Evolutionary conservation across 257 asterid genomes (phyloP).

Genomic region (Solanum pimpinellifolium): DNA sequence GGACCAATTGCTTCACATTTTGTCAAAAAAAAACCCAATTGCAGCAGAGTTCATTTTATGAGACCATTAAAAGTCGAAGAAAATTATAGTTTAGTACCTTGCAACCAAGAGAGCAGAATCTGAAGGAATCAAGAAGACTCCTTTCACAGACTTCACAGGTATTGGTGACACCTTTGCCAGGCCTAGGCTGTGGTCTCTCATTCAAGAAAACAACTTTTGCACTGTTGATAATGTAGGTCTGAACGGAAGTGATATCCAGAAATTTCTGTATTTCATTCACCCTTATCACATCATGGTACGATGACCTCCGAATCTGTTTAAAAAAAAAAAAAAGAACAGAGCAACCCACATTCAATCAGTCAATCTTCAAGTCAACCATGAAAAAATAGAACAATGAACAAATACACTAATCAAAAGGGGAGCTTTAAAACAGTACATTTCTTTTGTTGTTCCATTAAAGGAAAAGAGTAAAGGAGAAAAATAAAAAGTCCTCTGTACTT

Average conservation of each 20-base stretch:
- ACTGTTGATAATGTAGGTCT: slow-evolving; percentile 74
- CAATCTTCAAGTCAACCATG: slow-evolving; percentile 28
- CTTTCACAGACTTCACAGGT: slow-evolving; percentile 76
- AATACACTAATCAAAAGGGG: background rate
- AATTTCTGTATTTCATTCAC: slow-evolving; percentile 72
- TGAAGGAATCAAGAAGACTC: slow-evolving; percentile 71
- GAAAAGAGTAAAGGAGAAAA: background rate
- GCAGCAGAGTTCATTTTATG: background rate
- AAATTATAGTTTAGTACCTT: slow-evolving; percentile 30
- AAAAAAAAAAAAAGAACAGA: background rate
- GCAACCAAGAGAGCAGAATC: slow-evolving; percentile 91
- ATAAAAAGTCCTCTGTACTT: background rate
- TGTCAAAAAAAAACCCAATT: background rate
- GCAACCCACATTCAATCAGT: background rate
- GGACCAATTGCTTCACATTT: background rate
- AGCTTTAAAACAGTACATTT: background rate
- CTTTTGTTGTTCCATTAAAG: background rate
- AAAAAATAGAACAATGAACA: background rate
- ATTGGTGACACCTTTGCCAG: slow-evolving; percentile 78
- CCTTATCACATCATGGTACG: slow-evolving; percentile 82
- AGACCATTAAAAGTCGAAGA: background rate
- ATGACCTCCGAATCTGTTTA: slow-evolving; percentile 69
- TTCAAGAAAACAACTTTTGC: slow-evolving; percentile 81
- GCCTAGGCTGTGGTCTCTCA: slow-evolving; percentile 84
- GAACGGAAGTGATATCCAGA: slow-evolving; percentile 60